phyloP scores from a whole-genome alignment of 192 early-diverging fungal species.

The Gryganskiella cystojenkinii region DNA sequence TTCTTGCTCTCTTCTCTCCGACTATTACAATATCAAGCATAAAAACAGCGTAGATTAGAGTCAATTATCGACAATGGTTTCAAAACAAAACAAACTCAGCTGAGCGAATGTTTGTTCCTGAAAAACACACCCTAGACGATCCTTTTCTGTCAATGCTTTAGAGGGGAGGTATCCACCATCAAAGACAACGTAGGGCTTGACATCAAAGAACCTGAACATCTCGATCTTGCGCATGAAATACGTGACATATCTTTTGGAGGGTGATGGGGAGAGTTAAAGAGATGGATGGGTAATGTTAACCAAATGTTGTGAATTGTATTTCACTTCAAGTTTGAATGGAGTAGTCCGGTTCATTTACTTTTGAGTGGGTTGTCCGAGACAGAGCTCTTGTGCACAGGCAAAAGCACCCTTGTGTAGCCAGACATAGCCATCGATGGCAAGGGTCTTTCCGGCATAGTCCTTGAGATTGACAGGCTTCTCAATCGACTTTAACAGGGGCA shows the following conservation, averaged over 20 bases:
- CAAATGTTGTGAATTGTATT: too few species aligned
- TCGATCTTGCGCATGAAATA: slow-evolving; percentile 83
- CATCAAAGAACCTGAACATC: slow-evolving; percentile 76
- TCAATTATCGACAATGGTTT: too few species aligned
- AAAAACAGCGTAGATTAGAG: not conserved
- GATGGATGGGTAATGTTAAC: not conserved
- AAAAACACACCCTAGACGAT: slow-evolving; percentile 67
- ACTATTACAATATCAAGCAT: slow-evolving; percentile 34
- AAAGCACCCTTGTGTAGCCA: slow-evolving; percentile 96
- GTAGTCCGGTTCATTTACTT: slow-evolving; percentile 57
- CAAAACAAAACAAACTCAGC: too few species aligned
- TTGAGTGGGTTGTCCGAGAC: slow-evolving; percentile 71
- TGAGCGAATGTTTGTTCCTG: too few species aligned
- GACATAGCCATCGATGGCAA: slow-evolving; percentile 94
- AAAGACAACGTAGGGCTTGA: slow-evolving; percentile 92
- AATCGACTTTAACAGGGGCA: slow-evolving; percentile 84
- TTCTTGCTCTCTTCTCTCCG: slow-evolving; percentile 66
- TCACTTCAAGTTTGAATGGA: too few species aligned
- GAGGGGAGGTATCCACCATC: slow-evolving; percentile 92
- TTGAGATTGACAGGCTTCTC: slow-evolving; percentile 73
- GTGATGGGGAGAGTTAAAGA: too few species aligned
- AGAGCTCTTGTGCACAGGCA: slow-evolving; percentile 85
- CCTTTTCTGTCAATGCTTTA: slow-evolving; percentile 79
- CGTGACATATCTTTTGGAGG: slow-evolving; percentile 89
- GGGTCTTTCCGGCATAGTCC: slow-evolving; percentile 74